Conservation (phyloP, 768 basidiomycete species). For the Xanthoconium purpureum region DNA sequence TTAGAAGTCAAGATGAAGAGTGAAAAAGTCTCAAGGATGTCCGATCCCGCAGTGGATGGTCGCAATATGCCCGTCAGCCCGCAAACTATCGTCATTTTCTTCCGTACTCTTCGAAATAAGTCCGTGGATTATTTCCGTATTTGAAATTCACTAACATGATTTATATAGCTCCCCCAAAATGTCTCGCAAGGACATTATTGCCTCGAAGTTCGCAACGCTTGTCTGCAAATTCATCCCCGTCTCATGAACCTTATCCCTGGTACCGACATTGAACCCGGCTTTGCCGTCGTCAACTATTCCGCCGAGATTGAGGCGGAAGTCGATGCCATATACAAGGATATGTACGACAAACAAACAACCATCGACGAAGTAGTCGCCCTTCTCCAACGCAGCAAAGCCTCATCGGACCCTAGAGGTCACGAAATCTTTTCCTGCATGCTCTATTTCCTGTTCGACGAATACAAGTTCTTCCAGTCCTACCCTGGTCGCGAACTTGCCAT, state of each 20-base stretch:
- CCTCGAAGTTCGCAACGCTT: slow-evolving; percentile 87
- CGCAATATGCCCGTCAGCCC: slow-evolving; percentile 86
- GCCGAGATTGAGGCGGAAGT: slow-evolving; percentile 90
- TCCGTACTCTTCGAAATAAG: slow-evolving; percentile 85
- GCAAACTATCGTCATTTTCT: slow-evolving; percentile 86
- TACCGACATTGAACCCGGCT: slow-evolving; percentile 66
- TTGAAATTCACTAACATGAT: slow-evolving; percentile 1
- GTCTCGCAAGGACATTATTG: slow-evolving; percentile 51
- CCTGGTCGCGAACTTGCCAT: slow-evolving; percentile 91
- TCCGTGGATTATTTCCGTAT: slow-evolving; percentile 35
- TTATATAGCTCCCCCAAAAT: slow-evolving; percentile 49
- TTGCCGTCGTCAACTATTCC: slow-evolving; percentile 83
- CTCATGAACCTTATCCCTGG: too few relatives aligned
- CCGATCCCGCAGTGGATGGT: slow-evolving; percentile 50
- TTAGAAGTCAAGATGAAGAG: too few relatives aligned
- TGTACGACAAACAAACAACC: too few relatives aligned
- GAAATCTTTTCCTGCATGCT: slow-evolving; percentile 61
- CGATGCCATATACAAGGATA: slow-evolving; percentile 69
- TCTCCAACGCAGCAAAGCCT: slow-evolving; percentile 35
- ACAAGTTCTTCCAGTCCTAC: slow-evolving; percentile 36
- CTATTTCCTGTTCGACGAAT: too few relatives aligned
- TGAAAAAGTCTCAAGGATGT: too few relatives aligned
- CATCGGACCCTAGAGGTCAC: slow-evolving; percentile 79
- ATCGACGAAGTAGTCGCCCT: too few relatives aligned
- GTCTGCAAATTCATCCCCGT: slow-evolving; percentile 85